Evolutionary conservation across 805 yeast species (phyloP), one percentile per base, ranked within the genome.

Genomic region (Pichia thaimueangensis): DNA sequence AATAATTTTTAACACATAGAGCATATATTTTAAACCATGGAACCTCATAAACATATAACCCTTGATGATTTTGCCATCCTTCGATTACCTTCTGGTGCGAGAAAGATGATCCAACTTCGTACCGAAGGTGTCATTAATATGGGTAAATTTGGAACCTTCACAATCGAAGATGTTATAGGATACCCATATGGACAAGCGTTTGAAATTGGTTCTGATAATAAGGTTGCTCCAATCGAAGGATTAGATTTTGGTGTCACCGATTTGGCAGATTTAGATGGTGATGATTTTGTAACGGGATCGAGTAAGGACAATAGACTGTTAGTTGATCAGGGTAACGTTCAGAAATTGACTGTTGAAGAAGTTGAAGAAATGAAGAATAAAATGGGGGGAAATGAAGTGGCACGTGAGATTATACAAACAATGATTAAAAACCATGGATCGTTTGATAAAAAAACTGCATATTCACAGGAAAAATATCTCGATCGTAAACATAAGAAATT

Each of bases 401-500:
- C 95, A 20, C 82, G 80, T 53, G 79, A 78, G 35, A 82, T 93
- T 52, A 88, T 91, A 43, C 82, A 82, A 48, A 77, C 76, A 51
- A 85, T 93, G 64, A 82, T 88, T 47, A 81, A 80, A 47, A 78
- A 89, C 11, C 97, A 93, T 63, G 82, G 72, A 29, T 84, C 86
- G 9, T 93, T 93, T 58, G 86, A 86, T 52, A 82, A 86, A 59
- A 93, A 93, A 62, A 93, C 97, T 6, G 68, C 80, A 23, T 86
- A 74, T 56, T 86, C 96, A 2, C 96, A 93, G 61, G 95, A 85
- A 52, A 93, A 93, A 65, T 93, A 93, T 61, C 64, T 91, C 54
- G 81, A 82, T 49, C 77, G 99, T 55, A 93, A 93, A 64, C 94
- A 87, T 62, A 88, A 83, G 59, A 93, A 93, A 67, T 93, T 86